A percentile compares a stretch with the other conserved stretches of the same genome.
These are phyloP conservation scores for Didymosphaeria variabile DNA, from an alignment of 2,329 filamentous ascomycete species.

Conservation along the genomic window DNA sequence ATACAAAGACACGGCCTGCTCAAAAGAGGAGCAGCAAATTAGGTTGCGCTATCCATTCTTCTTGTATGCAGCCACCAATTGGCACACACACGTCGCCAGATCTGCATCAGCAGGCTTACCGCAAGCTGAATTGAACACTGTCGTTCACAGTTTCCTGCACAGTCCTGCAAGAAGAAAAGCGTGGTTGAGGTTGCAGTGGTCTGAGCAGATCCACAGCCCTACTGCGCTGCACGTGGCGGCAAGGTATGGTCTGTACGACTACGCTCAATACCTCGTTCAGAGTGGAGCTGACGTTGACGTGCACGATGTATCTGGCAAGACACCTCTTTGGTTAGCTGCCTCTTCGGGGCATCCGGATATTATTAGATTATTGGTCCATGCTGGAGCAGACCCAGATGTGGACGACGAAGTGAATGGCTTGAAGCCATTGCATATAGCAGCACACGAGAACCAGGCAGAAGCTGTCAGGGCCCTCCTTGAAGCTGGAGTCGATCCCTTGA, in stretches of 20 bases:
- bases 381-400: slow-evolving; percentile 36
- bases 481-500: slow-evolving; percentile 48
- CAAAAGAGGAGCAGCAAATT: slow-evolving; percentile 7
- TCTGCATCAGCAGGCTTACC: slow-evolving; percentile 4
- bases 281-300: slow-evolving; percentile 9
- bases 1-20: background rate
- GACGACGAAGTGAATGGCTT: slow-evolving; percentile 28
- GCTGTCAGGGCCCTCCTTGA: slow-evolving; percentile 43
- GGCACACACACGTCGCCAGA: slow-evolving; percentile 22
- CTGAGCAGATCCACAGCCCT: background rate
- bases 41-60: slow-evolving; percentile 18
- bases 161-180: slow-evolving; percentile 5
- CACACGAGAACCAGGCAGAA: slow-evolving; percentile 38
- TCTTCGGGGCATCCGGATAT: slow-evolving; percentile 18
- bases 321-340: slow-evolving; percentile 24
- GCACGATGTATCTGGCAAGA: slow-evolving; percentile 20
- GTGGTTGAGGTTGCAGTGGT: slow-evolving; percentile 20
- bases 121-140: slow-evolving; percentile 15
- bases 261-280: slow-evolving; percentile 4
- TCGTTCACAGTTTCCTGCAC: slow-evolving; percentile 15
- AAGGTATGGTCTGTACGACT: slow-evolving; percentile 15
- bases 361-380: slow-evolving; percentile 17
- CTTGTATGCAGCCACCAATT: slow-evolving; percentile 20
- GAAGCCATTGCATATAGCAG: slow-evolving; percentile 51
- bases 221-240: slow-evolving; percentile 23